Evolutionary conservation across 495 filamentous ascomycete species (phyloP), one percentile per base, ranked within the genome.

Genomic region (Penicillium riverlandense): DNA sequence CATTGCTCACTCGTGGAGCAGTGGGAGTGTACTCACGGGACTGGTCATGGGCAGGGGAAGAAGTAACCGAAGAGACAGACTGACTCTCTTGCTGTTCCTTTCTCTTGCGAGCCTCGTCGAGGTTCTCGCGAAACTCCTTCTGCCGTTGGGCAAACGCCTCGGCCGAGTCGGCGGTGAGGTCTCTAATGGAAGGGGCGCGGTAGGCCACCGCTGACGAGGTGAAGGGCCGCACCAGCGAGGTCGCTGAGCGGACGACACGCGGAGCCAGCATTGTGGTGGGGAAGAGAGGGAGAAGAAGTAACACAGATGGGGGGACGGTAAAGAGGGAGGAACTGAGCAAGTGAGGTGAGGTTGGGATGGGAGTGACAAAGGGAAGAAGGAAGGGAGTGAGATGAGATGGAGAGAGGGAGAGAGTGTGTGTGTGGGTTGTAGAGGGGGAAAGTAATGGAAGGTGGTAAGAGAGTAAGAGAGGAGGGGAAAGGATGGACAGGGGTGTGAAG

Each of bases 1-100:
- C 76, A 73, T 77, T 72, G 67, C 78, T 76, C 69, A 70, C 63
- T 62, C 55, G 47, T 50, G 71, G 66, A 70, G 74, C 70, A 72
- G 74, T 73, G 71, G 74, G 72, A 74, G 59, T 65, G 53, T 58
- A 75, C 66, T 70, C 60, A 71, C 70, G 68, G 59, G 62, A 58
- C 22, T 22, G 22, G 22, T 22, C 22, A 2, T 22, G 22, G 22
- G 22, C 4, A 48, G 57, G 41, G 45, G 48, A 48, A 40, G 67
- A 69, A 52, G 54, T 52, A 61, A 68, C 67, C 63, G 65, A 57
- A 67, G 61, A 54, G 65, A 67, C 64, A 63, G 67, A 83, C 79
- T 82, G 74, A 90, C 86, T 90, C 72, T 87, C 85, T 86, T 85
- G 79, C 75, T 83, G 76, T 76, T 86, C 80, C 76, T 75, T 79